Base-by-base conservation (phyloP, 1,284 basidiomycete genomes). In the Cerrena zonata region DNA sequence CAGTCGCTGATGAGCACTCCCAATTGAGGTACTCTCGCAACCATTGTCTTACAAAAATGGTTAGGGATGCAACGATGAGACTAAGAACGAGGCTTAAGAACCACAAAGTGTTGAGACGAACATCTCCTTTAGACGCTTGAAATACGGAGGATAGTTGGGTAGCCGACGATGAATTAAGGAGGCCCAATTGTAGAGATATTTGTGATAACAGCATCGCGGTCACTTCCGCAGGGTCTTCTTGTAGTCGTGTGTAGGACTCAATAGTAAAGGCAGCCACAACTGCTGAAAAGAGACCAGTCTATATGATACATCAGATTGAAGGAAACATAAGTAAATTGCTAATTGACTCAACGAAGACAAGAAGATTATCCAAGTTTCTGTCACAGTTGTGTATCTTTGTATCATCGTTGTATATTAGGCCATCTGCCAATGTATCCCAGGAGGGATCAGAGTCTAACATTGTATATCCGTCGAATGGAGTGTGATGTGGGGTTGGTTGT, bases 121-220 rank as follows among this genome's bases (percentile, higher is more conserved):
- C 12, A 23, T 34, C 47, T 4, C 24, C 24, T 11, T 37, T n/a
- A 10, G 37, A 18, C 3, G 39, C 23, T 23, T 27, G 5, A 39
- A 42, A 41, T n/a, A 12, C 22, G 4, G 47, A 19, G 18, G 39
- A 40, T 19, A 40, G 21, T 10, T 40, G 10, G 19, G 7, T 40
- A 7, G 39, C 18, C 39, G 39, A 15, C 39, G 5, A 18, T 18
- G 10, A 22, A 10, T 40, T 18, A 19, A 10, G 7, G 5, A 10
- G 39, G 10, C 10, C 15, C 10, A 18, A 10, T 15, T 22, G 39
- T 40, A 40, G 18, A 10, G 21, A 18, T 7, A 40, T 40, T 15
- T 19, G 38, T 0, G 60, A 55, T 2, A 73, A 62, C 4, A 74
- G 61, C 15, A 54, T 44, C 4, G 66, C 59, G 2, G 65, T 67